A percentile compares a stretch with the other conserved stretches of the same genome.
Conservation (phyloP, 164 flowering plant genomes). For the Vitis amurensis region DNA sequence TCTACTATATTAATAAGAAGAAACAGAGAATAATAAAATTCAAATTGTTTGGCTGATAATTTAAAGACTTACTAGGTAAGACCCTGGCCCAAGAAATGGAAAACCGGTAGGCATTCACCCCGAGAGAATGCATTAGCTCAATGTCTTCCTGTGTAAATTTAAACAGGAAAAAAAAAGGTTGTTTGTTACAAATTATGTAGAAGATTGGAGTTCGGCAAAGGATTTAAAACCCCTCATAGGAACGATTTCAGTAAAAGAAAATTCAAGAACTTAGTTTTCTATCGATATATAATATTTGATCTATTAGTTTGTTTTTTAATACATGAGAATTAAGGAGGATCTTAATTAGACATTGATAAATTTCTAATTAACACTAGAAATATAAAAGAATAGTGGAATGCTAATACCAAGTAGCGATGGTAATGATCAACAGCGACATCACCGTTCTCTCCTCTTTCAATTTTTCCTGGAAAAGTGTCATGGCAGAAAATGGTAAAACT, state of each 20-base stretch:
- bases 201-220: too few relatives aligned
- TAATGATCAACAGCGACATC: slow-evolving; percentile 34
- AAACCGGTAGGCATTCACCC: slow-evolving; percentile 35
- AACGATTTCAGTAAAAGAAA: not conserved
- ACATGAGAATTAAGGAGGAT: too few relatives aligned
- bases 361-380: too few relatives aligned
- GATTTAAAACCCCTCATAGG: too few relatives aligned
- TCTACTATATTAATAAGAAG: not conserved
- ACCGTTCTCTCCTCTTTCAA: slow-evolving; percentile 27
- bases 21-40: not conserved
- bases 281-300: too few relatives aligned
- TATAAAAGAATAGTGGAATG: not conserved
- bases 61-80: slow-evolving; percentile 16
- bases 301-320: too few relatives aligned
- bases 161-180: too few relatives aligned
- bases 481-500: too few relatives aligned
- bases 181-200: too few relatives aligned
- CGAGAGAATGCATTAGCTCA: slow-evolving; percentile 27
- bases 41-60: not conserved
- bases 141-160: slow-evolving; percentile 30
- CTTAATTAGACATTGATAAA: too few relatives aligned
- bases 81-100: slow-evolving; percentile 46
- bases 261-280: too few relatives aligned
- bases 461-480: slow-evolving; percentile 13
- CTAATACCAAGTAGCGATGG: slow-evolving; percentile 28